Percentiles rank a stretch among this genome's conserved stretches.
These are phyloP conservation scores for Phytophthora capsici DNA, from an alignment of 352 stramenopile species.

Conservation along the genomic window DNA sequence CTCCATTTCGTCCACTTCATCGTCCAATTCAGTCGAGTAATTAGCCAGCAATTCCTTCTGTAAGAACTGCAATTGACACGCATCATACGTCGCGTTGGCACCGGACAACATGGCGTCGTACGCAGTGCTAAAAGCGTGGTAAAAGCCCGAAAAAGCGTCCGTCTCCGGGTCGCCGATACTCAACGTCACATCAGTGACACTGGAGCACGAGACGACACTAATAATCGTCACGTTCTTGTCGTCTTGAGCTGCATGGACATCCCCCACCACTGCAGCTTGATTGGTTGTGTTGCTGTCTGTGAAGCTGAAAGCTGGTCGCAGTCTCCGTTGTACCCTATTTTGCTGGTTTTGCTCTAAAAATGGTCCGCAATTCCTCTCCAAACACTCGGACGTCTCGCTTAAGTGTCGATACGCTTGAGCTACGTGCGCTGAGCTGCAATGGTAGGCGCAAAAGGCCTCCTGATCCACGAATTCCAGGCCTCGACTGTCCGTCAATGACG, in stretches of 20 bases:
- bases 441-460: constrained; percentile 63
- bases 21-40: constrained; percentile 35
- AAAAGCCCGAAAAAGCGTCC: constrained; percentile 62
- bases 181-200: constrained; percentile 50
- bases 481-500: constrained; percentile 31
- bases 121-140: constrained; percentile 57
- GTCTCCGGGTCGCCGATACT: constrained; percentile 48
- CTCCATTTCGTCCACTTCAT: constrained; percentile 30
- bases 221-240: constrained; percentile 61
- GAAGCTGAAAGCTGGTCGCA: constrained; percentile 42
- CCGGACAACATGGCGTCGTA: constrained; percentile 71
- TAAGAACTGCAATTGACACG: constrained; percentile 73
- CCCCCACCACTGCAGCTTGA: constrained; percentile 22
- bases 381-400: constrained; percentile 44
- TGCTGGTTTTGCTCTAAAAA: constrained; percentile 23
- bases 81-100: constrained; percentile 57
- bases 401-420: constrained; percentile 49
- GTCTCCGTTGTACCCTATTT: constrained; percentile 4
- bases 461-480: constrained; percentile 57
- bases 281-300: constrained; percentile 12
- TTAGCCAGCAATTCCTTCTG: constrained; percentile 61
- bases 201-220: constrained; percentile 54
- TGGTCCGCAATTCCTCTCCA: constrained; percentile 29
- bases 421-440: constrained; percentile 63
- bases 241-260: constrained; percentile 46